Percentiles rank a stretch among this genome's conserved stretches.
These are phyloP conservation scores for Pisolithus marmoratus DNA, from an alignment of 768 basidiomycete species.

Conservation along the genomic window DNA sequence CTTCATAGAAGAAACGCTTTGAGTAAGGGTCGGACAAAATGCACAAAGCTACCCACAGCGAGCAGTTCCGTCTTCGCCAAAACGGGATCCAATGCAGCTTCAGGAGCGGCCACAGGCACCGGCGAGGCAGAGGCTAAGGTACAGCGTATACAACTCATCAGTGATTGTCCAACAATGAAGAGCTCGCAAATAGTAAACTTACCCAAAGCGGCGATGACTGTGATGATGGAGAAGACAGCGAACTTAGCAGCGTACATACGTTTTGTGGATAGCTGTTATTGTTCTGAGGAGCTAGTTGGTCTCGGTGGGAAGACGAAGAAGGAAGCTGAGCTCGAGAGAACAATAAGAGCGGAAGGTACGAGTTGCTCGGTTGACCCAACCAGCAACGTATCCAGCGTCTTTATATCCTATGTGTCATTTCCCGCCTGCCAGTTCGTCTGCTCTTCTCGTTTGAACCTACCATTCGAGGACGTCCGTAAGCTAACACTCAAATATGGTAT, in stretches of 20 bases:
- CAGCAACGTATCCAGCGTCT: slow-evolving; percentile 3
- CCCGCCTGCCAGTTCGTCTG: neutral
- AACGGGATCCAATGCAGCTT: neutral
- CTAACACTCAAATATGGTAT: slow-evolving; percentile 16
- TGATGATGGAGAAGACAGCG: slow-evolving; percentile 24
- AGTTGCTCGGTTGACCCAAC: slow-evolving; percentile 14
- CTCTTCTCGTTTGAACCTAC: slow-evolving; percentile 21
- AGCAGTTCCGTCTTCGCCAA: slow-evolving; percentile 6
- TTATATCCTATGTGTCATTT: slow-evolving; percentile 17
- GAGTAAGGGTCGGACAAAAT: neutral
- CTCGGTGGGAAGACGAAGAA: slow-evolving; percentile 1
- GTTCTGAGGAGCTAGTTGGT: slow-evolving; percentile 11
- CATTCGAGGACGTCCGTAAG: slow-evolving; percentile 15
- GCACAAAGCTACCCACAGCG: slow-evolving; percentile 12
- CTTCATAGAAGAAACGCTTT: neutral
- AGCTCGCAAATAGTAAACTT: slow-evolving; percentile 1
- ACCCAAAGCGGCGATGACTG: slow-evolving; percentile 21
- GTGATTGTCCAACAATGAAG: neutral
- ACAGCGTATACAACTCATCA: neutral
- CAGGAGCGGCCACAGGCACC: slow-evolving; percentile 14
- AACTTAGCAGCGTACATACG: slow-evolving; percentile 24
- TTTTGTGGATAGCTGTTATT: slow-evolving; percentile 22
- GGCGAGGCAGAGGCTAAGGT: slow-evolving; percentile 23
- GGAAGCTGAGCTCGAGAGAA: slow-evolving; percentile 13
- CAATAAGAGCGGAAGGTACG: slow-evolving; percentile 26